Percentiles rank a stretch among this genome's conserved stretches.
Evolutionary conservation across 148 eudicot genomes (phyloP).

Genomic region (Rhododendron griersonianum): DNA sequence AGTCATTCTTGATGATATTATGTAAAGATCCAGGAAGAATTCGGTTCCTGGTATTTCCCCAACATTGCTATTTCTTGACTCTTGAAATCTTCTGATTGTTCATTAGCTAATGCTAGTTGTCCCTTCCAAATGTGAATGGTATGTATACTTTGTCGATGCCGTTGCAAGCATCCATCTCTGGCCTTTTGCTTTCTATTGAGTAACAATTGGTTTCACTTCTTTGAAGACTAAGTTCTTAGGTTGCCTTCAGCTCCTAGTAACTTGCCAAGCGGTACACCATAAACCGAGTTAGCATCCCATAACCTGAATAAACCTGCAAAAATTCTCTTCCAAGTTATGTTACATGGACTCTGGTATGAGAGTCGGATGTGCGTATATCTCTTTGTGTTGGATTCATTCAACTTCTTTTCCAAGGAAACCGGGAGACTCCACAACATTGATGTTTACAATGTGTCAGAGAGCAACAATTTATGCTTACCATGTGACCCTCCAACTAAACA

Average conservation of each 20-base stretch:
- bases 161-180: not conserved
- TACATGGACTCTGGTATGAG: not conserved
- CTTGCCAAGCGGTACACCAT: not conserved
- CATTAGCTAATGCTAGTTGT: not conserved
- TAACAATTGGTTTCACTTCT: not conserved
- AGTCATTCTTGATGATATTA: not conserved
- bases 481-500: too few relatives aligned
- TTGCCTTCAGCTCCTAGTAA: not conserved
- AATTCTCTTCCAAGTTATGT: not conserved
- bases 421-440: too few relatives aligned
- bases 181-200: not conserved
- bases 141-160: not conserved
- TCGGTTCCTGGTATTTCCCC: not conserved
- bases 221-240: not conserved
- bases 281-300: not conserved
- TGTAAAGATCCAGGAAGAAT: not conserved
- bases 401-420: too few relatives aligned
- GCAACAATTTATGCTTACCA: too few relatives aligned
- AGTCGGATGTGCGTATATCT: not conserved
- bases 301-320: not conserved
- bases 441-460: too few relatives aligned
- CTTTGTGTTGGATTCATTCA: too few relatives aligned
- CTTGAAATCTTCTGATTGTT: not conserved
- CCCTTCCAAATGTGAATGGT: not conserved
- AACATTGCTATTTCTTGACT: not conserved